These are phyloP conservation scores for Cucurbitaria berberidis DNA, from an alignment of 2,329 filamentous ascomycete species.

Conservation along the genomic window DNA sequence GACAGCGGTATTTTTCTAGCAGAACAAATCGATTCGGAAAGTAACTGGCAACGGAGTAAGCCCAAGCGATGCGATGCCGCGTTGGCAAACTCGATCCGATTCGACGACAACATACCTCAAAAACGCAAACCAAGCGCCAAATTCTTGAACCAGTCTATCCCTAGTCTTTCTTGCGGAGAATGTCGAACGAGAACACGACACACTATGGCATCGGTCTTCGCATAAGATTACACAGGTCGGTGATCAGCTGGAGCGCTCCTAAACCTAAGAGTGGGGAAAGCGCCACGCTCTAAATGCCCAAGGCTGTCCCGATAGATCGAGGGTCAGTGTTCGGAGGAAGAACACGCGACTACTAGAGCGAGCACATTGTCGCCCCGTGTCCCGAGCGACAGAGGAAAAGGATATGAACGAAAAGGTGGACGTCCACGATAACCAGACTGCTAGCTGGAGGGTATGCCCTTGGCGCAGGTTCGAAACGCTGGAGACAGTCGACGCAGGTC, in stretches of 20 bases:
- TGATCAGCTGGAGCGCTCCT: slow-evolving; percentile 38
- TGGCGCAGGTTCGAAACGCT: slow-evolving; percentile 45
- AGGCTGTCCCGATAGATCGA: slow-evolving; percentile 39
- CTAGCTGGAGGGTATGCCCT: slow-evolving; percentile 32
- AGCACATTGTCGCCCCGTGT: slow-evolving; percentile 46
- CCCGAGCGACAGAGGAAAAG: slow-evolving; percentile 37
- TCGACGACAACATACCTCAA: slow-evolving; percentile 39
- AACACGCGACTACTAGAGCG: slow-evolving; percentile 42
- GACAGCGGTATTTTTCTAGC: slow-evolving; percentile 29
- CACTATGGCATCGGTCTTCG: slow-evolving; percentile 46
- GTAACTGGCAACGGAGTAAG: slow-evolving; percentile 37
- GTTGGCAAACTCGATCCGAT: slow-evolving; percentile 9
- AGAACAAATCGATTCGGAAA: slow-evolving; percentile 32
- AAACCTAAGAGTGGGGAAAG: slow-evolving; percentile 44
- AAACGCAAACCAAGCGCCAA: slow-evolving; percentile 48
- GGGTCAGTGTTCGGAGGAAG: slow-evolving; percentile 33
- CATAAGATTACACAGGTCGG: slow-evolving; percentile 40
- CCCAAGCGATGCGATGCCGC: slow-evolving; percentile 10
- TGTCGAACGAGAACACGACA: slow-evolving; percentile 43
- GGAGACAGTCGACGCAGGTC: slow-evolving; percentile 32
- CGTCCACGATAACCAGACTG: slow-evolving; percentile 31
- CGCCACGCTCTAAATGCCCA: slow-evolving; percentile 46
- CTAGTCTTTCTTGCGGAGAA: slow-evolving; percentile 48
- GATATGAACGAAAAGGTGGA: slow-evolving; percentile 25
- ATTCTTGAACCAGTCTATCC: slow-evolving; percentile 52